These are phyloP conservation scores for Viridothelium virens DNA, from an alignment of 495 filamentous ascomycete genomes.

Conservation along the genomic window DNA sequence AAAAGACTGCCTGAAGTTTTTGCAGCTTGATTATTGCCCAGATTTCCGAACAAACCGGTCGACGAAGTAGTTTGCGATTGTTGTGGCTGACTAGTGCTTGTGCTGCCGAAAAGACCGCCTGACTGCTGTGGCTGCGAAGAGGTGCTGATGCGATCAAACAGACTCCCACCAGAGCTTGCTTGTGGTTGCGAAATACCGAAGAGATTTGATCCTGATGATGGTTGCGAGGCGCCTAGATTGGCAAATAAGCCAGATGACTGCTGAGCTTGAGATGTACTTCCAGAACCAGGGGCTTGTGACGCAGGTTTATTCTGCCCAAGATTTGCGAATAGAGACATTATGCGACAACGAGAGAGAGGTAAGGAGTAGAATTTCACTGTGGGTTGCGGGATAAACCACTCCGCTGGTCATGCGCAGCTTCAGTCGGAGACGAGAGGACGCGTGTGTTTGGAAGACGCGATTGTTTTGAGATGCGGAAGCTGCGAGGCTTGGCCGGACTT, in stretches of 20 bases:
- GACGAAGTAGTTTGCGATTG: constrained; percentile 11
- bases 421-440: neutral
- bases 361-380: neutral
- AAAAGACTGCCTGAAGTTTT: constrained; percentile 12
- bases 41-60: constrained; percentile 11
- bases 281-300: constrained; percentile 8
- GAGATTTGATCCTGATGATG: constrained; percentile 15
- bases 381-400: neutral
- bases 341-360: neutral
- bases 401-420: neutral
- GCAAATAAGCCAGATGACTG: constrained; percentile 16
- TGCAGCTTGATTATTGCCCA: constrained; percentile 16
- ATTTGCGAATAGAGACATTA: constrained; percentile 16
- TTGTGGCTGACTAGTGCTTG: constrained; percentile 14
- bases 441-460: neutral
- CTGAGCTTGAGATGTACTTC: neutral
- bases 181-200: constrained; percentile 16
- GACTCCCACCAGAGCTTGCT: constrained; percentile 19
- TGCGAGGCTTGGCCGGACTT: neutral
- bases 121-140: constrained; percentile 14
- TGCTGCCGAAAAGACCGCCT: constrained; percentile 16
- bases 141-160: constrained; percentile 12
- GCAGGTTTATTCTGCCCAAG: constrained; percentile 20
- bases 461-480: neutral
- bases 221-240: constrained; percentile 16